Percentiles rank a stretch among this genome's conserved stretches.
Conservation (phyloP, 306 rosid genomes). For the Rubus parviflorus region DNA sequence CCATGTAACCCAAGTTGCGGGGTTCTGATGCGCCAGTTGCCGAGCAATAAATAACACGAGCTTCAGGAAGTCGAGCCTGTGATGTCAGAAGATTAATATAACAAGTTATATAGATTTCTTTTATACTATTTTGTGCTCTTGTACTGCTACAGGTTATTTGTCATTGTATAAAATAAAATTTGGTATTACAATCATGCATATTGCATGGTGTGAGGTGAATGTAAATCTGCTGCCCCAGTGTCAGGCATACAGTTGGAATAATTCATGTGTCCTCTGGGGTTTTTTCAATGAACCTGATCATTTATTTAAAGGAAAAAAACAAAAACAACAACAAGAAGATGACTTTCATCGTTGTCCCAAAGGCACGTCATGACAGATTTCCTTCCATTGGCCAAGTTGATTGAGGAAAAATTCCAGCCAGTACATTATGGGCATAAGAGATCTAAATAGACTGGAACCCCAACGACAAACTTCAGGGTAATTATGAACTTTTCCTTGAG, state of each 20-base stretch:
- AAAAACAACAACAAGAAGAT: not conserved
- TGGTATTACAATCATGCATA: not conserved
- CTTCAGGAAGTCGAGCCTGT: slow-evolving; percentile 86
- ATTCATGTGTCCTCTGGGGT: not conserved
- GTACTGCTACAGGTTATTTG: not conserved
- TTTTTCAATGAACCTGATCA: not conserved
- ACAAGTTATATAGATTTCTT: slow-evolving; percentile 16
- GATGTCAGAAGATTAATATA: slow-evolving; percentile 28
- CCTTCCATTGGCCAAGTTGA: not conserved
- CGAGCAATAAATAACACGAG: slow-evolving; percentile 92
- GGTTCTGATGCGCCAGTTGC: slow-evolving; percentile 99
- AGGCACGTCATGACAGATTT: not conserved
- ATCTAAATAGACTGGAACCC: not conserved
- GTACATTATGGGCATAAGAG: not conserved
- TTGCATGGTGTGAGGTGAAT: not conserved
- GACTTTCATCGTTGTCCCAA: not conserved
- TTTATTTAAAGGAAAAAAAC: not conserved
- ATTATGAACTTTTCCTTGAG: not conserved
- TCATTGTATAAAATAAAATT: not conserved
- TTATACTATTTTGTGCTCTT: not conserved
- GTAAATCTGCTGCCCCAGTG: not conserved
- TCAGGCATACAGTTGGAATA: not conserved
- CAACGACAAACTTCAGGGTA: not conserved
- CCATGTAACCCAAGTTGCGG: slow-evolving; percentile 99
- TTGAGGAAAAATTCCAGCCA: not conserved